Evolutionary conservation across 2,329 filamentous ascomycete genomes (phyloP).

Genomic region (Pseudogymnoascus sp.): DNA sequence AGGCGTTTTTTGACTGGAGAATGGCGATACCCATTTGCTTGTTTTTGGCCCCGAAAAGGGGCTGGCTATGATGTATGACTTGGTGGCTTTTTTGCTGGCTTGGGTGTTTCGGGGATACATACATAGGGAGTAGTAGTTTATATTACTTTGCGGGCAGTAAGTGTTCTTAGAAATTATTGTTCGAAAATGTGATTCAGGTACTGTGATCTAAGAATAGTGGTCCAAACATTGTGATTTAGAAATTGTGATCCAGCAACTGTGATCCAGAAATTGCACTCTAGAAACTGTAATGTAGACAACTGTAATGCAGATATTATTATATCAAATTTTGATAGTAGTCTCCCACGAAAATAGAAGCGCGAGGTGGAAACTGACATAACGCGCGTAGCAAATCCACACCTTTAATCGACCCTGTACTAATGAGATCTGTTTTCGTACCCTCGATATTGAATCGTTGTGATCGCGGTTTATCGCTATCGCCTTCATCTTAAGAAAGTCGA

Average conservation of each 20-base stretch:
- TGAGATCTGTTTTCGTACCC: background rate
- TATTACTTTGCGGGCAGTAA: background rate
- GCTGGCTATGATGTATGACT: background rate
- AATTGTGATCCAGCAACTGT: too few species aligned
- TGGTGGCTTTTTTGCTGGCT: background rate
- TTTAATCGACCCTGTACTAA: background rate
- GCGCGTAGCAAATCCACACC: background rate
- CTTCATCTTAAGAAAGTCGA: background rate
- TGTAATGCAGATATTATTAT: too few species aligned
- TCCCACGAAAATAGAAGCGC: too few species aligned
- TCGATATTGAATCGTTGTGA: background rate
- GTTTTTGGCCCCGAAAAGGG: background rate
- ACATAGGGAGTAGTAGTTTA: background rate
- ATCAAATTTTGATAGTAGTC: too few species aligned
- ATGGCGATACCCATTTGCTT: constrained; percentile 12
- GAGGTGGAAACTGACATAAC: background rate
- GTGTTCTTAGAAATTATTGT: background rate
- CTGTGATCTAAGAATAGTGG: background rate
- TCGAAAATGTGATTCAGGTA: background rate
- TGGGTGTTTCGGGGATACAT: background rate
- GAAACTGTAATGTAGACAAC: too few species aligned
- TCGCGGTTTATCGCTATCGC: background rate
- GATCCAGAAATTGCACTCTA: too few species aligned
- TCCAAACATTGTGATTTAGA: too few species aligned
- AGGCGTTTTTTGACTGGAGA: background rate